These are phyloP conservation scores for Alternaria infectoria DNA, from an alignment of 2,329 filamentous ascomycete species.

Conservation along the genomic window DNA sequence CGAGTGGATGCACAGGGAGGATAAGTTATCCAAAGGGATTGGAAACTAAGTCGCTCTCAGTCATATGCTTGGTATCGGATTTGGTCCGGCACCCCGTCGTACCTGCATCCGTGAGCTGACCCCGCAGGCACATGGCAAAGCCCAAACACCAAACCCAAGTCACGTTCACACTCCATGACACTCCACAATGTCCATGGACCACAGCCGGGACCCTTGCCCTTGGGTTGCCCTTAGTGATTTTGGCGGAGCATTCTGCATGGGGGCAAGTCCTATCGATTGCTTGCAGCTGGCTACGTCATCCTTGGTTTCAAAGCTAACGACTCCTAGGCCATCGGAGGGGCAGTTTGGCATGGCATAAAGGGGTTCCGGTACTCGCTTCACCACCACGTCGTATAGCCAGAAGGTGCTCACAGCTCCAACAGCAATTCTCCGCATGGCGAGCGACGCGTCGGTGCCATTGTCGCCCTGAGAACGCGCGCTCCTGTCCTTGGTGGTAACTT, in stretches of 20 bases:
- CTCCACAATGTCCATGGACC: neutral
- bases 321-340: slow-evolving; percentile 46
- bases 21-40: neutral
- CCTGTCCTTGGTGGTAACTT: slow-evolving; percentile 97
- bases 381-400: slow-evolving; percentile 86
- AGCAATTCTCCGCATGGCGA: slow-evolving; percentile 72
- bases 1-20: neutral
- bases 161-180: slow-evolving; percentile 2
- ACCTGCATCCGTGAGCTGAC: slow-evolving; percentile 18
- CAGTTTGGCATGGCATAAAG: neutral
- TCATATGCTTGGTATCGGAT: slow-evolving; percentile 8
- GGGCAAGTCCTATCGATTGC: slow-evolving; percentile 64
- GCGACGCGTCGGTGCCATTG: slow-evolving; percentile 88
- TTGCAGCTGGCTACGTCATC: slow-evolving; percentile 11
- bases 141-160: neutral
- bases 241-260: slow-evolving; percentile 95
- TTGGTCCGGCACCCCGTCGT: slow-evolving; percentile 13
- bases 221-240: slow-evolving; percentile 98
- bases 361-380: slow-evolving; percentile 15
- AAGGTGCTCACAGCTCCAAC: slow-evolving; percentile 56
- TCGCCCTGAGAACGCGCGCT: slow-evolving; percentile 94
- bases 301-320: neutral
- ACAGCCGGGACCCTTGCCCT: slow-evolving; percentile 44
- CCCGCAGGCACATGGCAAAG: slow-evolving; percentile 13
- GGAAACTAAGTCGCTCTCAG: neutral